A percentile compares a stretch with the other conserved stretches of the same genome.
Conservation (phyloP, 1,284 basidiomycete genomes). For the Rhodotorula glutinis region DNA sequence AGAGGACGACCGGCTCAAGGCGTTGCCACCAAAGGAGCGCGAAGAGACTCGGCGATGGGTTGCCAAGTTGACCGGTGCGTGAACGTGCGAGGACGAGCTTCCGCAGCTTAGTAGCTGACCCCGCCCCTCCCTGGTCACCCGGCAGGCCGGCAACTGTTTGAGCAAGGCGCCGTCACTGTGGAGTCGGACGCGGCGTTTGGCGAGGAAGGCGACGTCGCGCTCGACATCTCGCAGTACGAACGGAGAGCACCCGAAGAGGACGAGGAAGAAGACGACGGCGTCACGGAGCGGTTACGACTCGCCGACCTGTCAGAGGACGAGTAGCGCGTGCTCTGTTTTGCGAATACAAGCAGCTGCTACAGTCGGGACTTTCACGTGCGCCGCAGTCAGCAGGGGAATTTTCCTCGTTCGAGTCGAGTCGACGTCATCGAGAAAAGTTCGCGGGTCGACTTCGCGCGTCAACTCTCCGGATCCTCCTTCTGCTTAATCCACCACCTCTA, state of each 20-base stretch:
- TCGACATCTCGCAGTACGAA: constrained; percentile 83
- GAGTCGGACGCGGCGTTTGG: constrained; percentile 59
- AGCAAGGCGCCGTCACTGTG: constrained; percentile 67
- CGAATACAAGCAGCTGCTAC: no score
- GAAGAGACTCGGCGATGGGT: constrained; percentile 75
- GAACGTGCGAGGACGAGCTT: no score
- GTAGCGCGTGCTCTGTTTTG: neutral
- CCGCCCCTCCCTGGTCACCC: no score
- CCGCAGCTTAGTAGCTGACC: no score
- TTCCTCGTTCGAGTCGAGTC: no score
- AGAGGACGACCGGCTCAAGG: constrained; percentile 78
- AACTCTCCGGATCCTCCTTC: neutral
- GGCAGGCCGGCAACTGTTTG: constrained; percentile 81
- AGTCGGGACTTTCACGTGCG: no score
- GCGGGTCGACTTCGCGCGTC: no score
- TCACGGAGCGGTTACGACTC: constrained; percentile 49
- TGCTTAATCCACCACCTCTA: neutral
- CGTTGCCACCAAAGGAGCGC: constrained; percentile 73
- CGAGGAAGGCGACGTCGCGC: constrained; percentile 74
- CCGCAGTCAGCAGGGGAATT: no score
- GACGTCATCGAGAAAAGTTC: neutral
- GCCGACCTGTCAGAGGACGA: constrained; percentile 34
- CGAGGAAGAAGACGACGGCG: constrained; percentile 57
- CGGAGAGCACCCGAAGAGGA: constrained; percentile 54
- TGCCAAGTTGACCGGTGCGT: constrained; percentile 67